phyloP scores from a whole-genome alignment of 306 rosid genomes.

The Erythrophleum fordii region DNA sequence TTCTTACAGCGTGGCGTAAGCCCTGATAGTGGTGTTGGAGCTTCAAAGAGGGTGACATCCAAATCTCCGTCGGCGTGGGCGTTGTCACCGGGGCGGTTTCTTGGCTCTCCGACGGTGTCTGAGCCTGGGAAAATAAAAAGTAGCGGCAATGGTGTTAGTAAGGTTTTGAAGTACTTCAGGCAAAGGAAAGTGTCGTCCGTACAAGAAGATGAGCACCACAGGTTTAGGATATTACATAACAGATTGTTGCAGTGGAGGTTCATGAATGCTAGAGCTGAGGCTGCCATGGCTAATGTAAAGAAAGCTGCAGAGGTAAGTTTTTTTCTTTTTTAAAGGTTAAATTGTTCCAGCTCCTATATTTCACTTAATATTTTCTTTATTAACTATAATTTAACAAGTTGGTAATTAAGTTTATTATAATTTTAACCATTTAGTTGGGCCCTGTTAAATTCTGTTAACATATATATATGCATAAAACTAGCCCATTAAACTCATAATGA shows the following conservation, averaged over 20 bases:
- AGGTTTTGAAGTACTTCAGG: slow-evolving; percentile 70
- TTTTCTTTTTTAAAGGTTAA: not conserved
- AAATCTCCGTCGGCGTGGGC: slow-evolving; percentile 80
- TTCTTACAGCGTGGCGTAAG: slow-evolving; percentile 41
- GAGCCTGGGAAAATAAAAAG: slow-evolving; percentile 22
- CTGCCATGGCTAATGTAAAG: slow-evolving; percentile 43
- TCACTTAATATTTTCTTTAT: too few species aligned
- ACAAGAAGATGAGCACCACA: slow-evolving; percentile 65
- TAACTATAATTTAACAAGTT: too few species aligned
- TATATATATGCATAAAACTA: too few species aligned
- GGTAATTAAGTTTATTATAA: too few species aligned
- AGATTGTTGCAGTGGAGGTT: slow-evolving; percentile 74
- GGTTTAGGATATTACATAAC: slow-evolving; percentile 60
- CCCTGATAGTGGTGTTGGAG: slow-evolving; percentile 30
- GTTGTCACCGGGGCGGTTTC: slow-evolving; percentile 65
- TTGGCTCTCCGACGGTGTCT: slow-evolving; percentile 32
- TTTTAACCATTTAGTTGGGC: too few species aligned
- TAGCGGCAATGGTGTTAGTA: slow-evolving; percentile 38
- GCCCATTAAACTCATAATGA: too few species aligned
- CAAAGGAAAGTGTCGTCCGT: slow-evolving; percentile 53
- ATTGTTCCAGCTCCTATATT: not conserved
- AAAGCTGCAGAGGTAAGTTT: slow-evolving; percentile 48
- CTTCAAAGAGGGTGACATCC: slow-evolving; percentile 36
- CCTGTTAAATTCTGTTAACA: too few species aligned
- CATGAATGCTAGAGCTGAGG: slow-evolving; percentile 62